These are phyloP conservation scores for Plantago coronopus DNA, from an alignment of 305 asterid species.

Conservation along the genomic window DNA sequence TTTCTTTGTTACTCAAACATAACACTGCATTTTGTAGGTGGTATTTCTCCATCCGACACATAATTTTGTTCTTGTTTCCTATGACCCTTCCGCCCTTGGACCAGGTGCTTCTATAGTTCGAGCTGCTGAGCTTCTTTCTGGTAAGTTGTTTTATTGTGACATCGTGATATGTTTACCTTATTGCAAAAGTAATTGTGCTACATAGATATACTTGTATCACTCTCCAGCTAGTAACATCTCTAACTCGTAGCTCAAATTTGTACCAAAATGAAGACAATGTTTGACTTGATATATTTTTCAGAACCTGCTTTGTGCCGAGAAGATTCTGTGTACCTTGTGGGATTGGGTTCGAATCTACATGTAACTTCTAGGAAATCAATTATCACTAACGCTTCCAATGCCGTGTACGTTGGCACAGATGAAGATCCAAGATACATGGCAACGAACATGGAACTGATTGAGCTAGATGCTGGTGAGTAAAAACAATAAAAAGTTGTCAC, in stretches of 20 bases:
- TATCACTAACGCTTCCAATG: constrained; percentile 92
- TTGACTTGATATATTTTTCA: constrained; percentile 29
- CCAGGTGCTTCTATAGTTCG: constrained; percentile 77
- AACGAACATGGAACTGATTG: constrained; percentile 95
- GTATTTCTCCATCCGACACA: constrained; percentile 98
- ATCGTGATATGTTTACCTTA: neutral
- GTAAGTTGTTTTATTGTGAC: constrained; percentile 37
- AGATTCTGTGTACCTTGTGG: constrained; percentile 89
- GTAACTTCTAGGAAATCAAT: constrained; percentile 93
- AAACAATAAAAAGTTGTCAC: too few species aligned
- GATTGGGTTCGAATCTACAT: constrained; percentile 83
- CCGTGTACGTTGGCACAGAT: constrained; percentile 80
- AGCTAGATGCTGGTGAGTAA: constrained; percentile 80
- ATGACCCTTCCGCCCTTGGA: constrained; percentile 87
- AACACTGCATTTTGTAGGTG: constrained; percentile 49
- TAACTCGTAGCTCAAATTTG: too few species aligned
- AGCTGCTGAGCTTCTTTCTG: constrained; percentile 97
- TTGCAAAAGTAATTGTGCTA: neutral
- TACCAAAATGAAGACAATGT: too few species aligned
- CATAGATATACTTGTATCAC: too few species aligned
- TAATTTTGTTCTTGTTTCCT: constrained; percentile 92
- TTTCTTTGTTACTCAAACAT: constrained; percentile 23
- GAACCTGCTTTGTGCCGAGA: constrained; percentile 94
- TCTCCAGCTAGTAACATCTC: too few species aligned
- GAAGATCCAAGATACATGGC: constrained; percentile 95